Base-by-base conservation (phyloP, 352 stramenopile genomes). In the Phytopythium oedochilum region DNA sequence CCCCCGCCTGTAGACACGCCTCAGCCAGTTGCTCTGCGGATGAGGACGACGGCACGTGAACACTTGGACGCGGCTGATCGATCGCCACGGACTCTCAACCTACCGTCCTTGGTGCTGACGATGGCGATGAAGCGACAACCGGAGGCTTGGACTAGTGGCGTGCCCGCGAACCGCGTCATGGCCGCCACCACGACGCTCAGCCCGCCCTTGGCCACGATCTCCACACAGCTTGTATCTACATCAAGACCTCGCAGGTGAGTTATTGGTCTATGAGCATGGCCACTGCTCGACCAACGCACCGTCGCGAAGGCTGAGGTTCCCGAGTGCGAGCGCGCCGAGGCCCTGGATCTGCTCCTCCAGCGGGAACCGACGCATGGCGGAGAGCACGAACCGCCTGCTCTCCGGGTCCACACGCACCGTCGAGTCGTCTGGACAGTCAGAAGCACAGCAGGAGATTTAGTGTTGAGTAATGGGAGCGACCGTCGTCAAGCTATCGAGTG, bases 251-350 rank as follows among this genome's bases (percentile, higher is more conserved):
- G n/a, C n/a, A n/a, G n/a, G n/a, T n/a, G n/a, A n/a, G n/a, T n/a
- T n/a, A n/a, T n/a, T n/a, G n/a, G n/a, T n/a, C n/a, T n/a, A n/a
- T n/a, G n/a, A n/a, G n/a, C n/a, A n/a, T n/a, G n/a, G n/a, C n/a
- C n/a, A n/a, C n/a, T n/a, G n/a, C n/a, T 11, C 9, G 7, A 32
- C 12, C 20, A 20, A 42, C 17, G 22, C 64, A 82, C 74, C 66
- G 61, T 85, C 68, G 7, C 75, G 75, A 28, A 86, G 56, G 42
- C 75, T 85, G 3, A 88, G 49, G 20, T 88, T 88, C 7, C 71
- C 70, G 18, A 88, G 60, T 4, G 75, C 73, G 4, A 88, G 61
- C 31, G 65, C 82, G 8, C 68, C 55, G 18, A 88, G 59, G 3
- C 75, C 78, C 45, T 88, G 75, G 1, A 86, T 52, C 50, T 83